Evolutionary conservation across 169 alveolate species (phyloP), one percentile per base, ranked within the genome.

Genomic region (Plasmodium vivax): DNA sequence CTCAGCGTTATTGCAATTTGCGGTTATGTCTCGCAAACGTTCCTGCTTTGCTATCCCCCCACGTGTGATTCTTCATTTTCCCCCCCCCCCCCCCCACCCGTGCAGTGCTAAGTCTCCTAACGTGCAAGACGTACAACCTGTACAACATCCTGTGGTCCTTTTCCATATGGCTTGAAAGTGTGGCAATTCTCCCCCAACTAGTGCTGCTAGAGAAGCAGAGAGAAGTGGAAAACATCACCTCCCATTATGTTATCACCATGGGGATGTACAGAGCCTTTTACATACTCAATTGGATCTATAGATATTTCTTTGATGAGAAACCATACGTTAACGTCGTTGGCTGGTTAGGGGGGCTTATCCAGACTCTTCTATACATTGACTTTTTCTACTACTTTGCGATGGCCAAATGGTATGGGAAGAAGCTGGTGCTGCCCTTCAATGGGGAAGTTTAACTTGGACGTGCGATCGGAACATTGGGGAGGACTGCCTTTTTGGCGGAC

Each of bases 91-190:
- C 36, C 41, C 16, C 45, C 68, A 27, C 41, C 47, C 1, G 58
- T 74, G 43, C 95, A 80, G 96, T 94, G 34, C 68, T 96, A 32
- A 74, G 96, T 45, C 79, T 96, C 1, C 34, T 96, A 79, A 96
- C 98, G 9, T 92, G 97, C 41, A 77, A 68, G 68, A 92, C 94
- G 1, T 96, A 94, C 77, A 81, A 84, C 16, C 38, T 95, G 19
- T 93, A 98, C 92, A 99, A 98, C 81, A 92, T 99, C 51, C 68
- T 97, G 9, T 99, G 99, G 99, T 97, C 99, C 56, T 98, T 97
- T 92, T 98, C 99, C 81, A 97, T 98, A 38, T 98, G 99, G 99
- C 97, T 99, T 56, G 99, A 99, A 97, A 95, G 99, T 58, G 99
- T 99, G 1, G 99, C 99, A 51, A 98, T 98, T 87, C 92, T 99